Evolutionary conservation across 306 rosid genomes (phyloP), one percentile per base, ranked within the genome.

Genomic region (Mimosa pudica): DNA sequence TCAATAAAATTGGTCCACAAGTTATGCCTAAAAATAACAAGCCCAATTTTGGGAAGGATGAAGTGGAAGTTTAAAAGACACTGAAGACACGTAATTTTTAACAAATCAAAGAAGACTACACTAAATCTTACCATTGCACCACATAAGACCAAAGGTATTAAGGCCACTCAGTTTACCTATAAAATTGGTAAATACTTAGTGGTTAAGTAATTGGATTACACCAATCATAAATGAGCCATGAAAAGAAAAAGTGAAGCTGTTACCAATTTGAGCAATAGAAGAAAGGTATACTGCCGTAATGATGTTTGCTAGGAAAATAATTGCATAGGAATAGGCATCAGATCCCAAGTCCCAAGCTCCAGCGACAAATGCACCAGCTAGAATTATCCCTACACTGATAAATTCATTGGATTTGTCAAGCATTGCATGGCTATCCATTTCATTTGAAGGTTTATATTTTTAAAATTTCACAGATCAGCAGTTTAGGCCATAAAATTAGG

Each of bases 51-150:
- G 46, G 6, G 65, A 52, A 10, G 67, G 20, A 83, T 4, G 80
- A 33, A 51, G 14, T 9, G 0, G 14, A 63, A 80, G 63, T 33
- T 47, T 71, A 74, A 30, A 77, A 36, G 48, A 55, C 17, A 79
- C 36, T 36, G 7, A 16, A n/a, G 47, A 79, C 32, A 18, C 30
- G 8, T 57, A 57, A 18, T 57, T 30, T 55, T 55, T 55, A n/a
- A 6, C 30, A 7, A 2, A 55, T 16, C 30, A 55, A 55, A 55
- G 30, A 55, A 55, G 30, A 55, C 3, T 2, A 57, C 44, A 48
- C 66, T 73, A 51, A 76, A 81, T 81, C 90, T 85, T 83, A 94
- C 98, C 97, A 75, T 92, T 94, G 74, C 96, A 89, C 98, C 97
- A 94, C 88, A 94, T 83, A 65, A 94, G 87, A 64, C 98, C 98